Percentiles rank a stretch among this genome's conserved stretches.
phyloP scores from a whole-genome alignment of 352 stramenopile genomes.

The Globisporangium orthogonon region DNA sequence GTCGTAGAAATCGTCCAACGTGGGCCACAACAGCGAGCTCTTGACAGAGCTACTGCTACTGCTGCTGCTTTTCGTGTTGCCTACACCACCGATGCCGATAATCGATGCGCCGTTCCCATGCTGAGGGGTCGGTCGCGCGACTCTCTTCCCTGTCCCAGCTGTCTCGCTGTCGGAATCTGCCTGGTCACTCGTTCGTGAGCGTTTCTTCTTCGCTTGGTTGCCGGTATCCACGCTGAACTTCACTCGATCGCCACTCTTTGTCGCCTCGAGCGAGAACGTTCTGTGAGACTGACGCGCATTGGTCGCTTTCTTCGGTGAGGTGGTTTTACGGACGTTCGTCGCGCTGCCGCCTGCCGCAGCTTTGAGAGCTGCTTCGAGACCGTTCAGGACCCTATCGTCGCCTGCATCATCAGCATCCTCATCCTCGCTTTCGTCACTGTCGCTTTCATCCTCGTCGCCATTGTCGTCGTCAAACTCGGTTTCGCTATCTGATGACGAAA shows the following conservation, averaged over 20 bases:
- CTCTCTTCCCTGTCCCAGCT: conserved; percentile 5
- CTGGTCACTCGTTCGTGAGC: conserved; percentile 1
- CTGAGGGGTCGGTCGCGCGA: conserved; percentile 6
- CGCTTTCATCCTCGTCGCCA: conserved; percentile 13
- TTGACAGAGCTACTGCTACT: conserved; percentile 14
- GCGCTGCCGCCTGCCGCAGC: conserved; percentile 17
- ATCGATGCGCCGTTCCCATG: neutral
- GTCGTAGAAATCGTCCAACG: conserved; percentile 70
- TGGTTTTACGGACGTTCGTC: neutral
- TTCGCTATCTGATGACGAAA: conserved; percentile 26
- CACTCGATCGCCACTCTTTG: conserved; percentile 5
- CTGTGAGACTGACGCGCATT: neutral
- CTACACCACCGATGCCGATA: neutral
- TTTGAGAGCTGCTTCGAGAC: conserved; percentile 52
- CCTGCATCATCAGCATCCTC: conserved; percentile 1
- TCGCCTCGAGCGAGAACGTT: conserved; percentile 6
- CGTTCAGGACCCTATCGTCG: conserved; percentile 20
- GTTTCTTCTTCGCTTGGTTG: conserved; percentile 12
- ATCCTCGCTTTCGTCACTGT: conserved; percentile 2
- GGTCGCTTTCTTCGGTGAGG: neutral
- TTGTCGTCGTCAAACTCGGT: conserved; percentile 17
- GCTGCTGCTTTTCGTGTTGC: neutral
- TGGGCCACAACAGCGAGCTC: conserved; percentile 64
- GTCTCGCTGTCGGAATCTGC: neutral
- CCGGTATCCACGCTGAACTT: conserved; percentile 3